Evolutionary conservation across 495 filamentous ascomycete species (phyloP).

Genomic region (Geoglossum glabrum): DNA sequence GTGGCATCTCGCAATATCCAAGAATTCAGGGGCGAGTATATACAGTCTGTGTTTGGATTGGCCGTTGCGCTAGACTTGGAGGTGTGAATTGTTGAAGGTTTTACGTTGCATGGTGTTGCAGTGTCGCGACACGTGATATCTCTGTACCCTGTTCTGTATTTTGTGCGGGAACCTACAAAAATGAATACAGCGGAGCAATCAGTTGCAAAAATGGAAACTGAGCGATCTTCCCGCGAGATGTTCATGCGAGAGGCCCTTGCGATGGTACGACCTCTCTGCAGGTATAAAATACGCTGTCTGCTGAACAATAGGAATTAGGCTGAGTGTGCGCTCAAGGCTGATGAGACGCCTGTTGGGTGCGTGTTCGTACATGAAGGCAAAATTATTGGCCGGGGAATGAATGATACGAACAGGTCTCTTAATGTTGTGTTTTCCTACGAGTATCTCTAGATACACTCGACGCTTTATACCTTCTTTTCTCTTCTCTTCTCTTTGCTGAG

Average conservation of each 20-base stretch:
- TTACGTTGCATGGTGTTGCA: no score
- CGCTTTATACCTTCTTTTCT: background rate
- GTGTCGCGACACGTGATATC: background rate
- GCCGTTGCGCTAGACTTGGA: background rate
- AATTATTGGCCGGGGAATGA: constrained; percentile 77
- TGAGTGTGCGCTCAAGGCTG: constrained; percentile 51
- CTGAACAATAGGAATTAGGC: constrained; percentile 30
- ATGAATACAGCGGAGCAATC: background rate
- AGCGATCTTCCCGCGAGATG: constrained; percentile 22
- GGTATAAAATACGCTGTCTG: background rate
- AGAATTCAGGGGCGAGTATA: background rate
- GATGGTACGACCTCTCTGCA: constrained; percentile 30
- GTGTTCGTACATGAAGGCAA: constrained; percentile 58
- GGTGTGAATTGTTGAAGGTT: no score
- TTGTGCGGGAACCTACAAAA: background rate
- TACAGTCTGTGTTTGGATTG: background rate
- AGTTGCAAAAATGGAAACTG: background rate
- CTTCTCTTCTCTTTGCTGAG: background rate
- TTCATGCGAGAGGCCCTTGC: constrained; percentile 53
- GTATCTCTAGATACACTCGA: background rate
- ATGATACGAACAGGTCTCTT: constrained; percentile 78
- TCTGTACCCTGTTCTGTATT: background rate
- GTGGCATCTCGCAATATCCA: constrained; percentile 32
- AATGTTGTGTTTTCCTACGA: constrained; percentile 21
- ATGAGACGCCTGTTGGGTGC: constrained; percentile 93